Base-by-base conservation (phyloP, 768 basidiomycete genomes). In the Rhodotorula kratochvilovae region DNA sequence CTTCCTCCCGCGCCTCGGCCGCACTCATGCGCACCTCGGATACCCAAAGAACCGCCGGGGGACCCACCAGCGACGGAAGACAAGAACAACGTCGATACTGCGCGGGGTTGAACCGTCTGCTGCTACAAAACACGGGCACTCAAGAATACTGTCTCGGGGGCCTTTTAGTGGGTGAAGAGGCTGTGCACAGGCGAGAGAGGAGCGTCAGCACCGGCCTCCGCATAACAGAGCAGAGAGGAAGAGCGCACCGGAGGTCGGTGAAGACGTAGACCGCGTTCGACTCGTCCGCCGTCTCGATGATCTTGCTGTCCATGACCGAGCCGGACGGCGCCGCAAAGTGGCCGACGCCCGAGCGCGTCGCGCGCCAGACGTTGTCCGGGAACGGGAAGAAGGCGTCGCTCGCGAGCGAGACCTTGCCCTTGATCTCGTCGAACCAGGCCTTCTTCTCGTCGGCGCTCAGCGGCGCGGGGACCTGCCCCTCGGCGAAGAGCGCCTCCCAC, bases 351-450 rank as follows among this genome's bases (percentile, higher is more conserved):
- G 92, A 94, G 84, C 90, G 89, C 81, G 86, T 85, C 61, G 92
- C 91, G 56, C 96, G 85, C 79, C 97, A 90, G 45, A 99, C 95
- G 77, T 98, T 99, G 79, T 99, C 96, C 21, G 95, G 86, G 87
- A 98, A 98, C 27, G 96, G 96, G 92, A 98, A 98, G 86, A 99
- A 99, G 61, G 95, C 96, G 76, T 99, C 96, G 71, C 91, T 93
- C 43, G 91, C 90, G 81, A 96, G 95, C 12, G 90, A 87, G 61
- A 98, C 95, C 31, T 87, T 90, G 70, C 89, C 88, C 39, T 51
- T 59, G 67, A 98, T 82, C 82, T 88, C 82, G 57, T 76, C 81
- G 61, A 86, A 86, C 86, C 92, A 94, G 63, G 86, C 85, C 78
- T 84, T 86, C 79, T 86, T 88, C 82, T 96, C 93, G 70, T 84